A percentile compares a stretch with the other conserved stretches of the same genome.
Conservation (phyloP, 1,284 basidiomycete genomes). For the Ustilago shanxiensis region DNA sequence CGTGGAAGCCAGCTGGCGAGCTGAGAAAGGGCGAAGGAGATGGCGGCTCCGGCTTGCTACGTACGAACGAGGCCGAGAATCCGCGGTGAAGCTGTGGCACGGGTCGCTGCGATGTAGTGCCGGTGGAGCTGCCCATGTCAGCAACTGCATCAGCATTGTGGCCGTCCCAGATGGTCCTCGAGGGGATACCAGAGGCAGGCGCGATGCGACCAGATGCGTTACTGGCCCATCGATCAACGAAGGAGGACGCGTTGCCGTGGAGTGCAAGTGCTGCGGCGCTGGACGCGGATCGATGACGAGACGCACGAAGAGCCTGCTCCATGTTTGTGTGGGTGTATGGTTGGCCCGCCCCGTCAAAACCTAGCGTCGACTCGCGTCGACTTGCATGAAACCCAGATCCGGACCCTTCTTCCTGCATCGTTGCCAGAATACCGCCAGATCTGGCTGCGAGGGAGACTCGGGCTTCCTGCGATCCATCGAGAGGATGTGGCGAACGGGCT, state of each 20-base stretch:
- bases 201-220: constrained; percentile 33
- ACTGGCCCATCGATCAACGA: constrained; percentile 40
- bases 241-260: constrained; percentile 29
- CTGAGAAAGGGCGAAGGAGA: constrained; percentile 40
- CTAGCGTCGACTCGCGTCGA: constrained; percentile 35
- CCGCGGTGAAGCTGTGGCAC: constrained; percentile 36
- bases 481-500: constrained; percentile 40
- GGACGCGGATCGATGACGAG: constrained; percentile 53
- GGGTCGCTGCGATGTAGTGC: constrained; percentile 27
- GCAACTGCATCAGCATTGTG: constrained; percentile 10
- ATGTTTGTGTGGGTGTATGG: constrained; percentile 25
- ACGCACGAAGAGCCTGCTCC: constrained; percentile 39
- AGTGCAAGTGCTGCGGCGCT: constrained; percentile 57
- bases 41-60: constrained; percentile 27
- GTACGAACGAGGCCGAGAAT: constrained; percentile 37
- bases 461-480: constrained; percentile 31
- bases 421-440: constrained; percentile 34
- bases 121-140: background rate
- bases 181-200: constrained; percentile 14
- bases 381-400: constrained; percentile 10
- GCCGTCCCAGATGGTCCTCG: constrained; percentile 41
- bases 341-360: constrained; percentile 20
- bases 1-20: constrained; percentile 41
- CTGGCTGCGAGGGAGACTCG: constrained; percentile 29
- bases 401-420: constrained; percentile 48